These are phyloP conservation scores for Pseudocercospora ulei DNA, from an alignment of 2,329 filamentous ascomycete genomes.

Conservation along the genomic window DNA sequence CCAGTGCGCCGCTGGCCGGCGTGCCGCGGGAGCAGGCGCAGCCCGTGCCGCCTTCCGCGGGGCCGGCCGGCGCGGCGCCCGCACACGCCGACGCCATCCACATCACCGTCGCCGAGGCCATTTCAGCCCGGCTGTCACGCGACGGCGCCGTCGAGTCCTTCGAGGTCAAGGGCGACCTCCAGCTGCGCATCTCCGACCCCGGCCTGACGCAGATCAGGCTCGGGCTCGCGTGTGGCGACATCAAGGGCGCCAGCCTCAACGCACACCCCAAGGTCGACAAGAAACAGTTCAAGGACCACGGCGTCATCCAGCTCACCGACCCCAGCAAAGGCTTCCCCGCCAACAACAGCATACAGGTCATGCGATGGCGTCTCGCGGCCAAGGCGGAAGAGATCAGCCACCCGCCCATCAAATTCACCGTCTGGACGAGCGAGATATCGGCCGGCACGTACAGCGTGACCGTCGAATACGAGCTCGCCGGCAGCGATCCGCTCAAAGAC, in stretches of 20 bases:
- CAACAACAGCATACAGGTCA: slow-evolving; percentile 84
- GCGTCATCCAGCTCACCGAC: slow-evolving; percentile 83
- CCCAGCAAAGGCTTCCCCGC: slow-evolving; percentile 78
- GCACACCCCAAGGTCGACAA: slow-evolving; percentile 96
- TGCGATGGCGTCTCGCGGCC: slow-evolving; percentile 82
- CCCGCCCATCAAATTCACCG: slow-evolving; percentile 88
- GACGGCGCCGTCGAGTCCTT: slow-evolving; percentile 82
- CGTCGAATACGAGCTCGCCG: slow-evolving; percentile 87
- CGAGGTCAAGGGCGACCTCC: slow-evolving; percentile 82
- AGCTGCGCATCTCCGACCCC: slow-evolving; percentile 79
- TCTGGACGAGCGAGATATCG: slow-evolving; percentile 87
- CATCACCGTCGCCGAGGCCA: slow-evolving; percentile 77
- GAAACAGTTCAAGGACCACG: slow-evolving; percentile 69
- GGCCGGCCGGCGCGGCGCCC: slow-evolving; percentile 51
- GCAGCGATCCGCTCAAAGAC: slow-evolving; percentile 66
- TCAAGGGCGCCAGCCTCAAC: slow-evolving; percentile 79
- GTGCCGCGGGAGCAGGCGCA: slow-evolving; percentile 43
- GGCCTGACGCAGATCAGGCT: slow-evolving; percentile 88
- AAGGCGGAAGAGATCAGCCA: slow-evolving; percentile 70
- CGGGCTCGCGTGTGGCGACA: slow-evolving; percentile 62
- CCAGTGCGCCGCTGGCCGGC: slow-evolving; percentile 56
- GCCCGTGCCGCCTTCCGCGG: slow-evolving; percentile 43
- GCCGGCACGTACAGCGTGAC: slow-evolving; percentile 79
- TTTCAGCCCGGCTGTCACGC: slow-evolving; percentile 76
- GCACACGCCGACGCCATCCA: slow-evolving; percentile 77